Evolutionary conservation across 768 basidiomycete genomes (phyloP), one percentile per base, ranked within the genome.

Genomic region (Daedaleopsis nitida): DNA sequence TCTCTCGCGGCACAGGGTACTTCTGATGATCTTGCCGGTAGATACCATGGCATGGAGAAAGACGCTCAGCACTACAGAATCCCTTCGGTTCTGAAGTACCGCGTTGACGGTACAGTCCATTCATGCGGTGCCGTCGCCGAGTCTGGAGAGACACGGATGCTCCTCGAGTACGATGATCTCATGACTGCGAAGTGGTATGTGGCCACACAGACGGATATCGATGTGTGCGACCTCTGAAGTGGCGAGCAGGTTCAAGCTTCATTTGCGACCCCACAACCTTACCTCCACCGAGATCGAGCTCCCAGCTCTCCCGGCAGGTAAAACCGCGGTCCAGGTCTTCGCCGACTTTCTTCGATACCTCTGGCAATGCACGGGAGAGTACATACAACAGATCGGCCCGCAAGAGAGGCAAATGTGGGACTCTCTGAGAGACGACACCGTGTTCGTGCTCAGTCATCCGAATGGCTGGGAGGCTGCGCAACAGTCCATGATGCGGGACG

Each of bases 401-500:
- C 77, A 73, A 60, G 83, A 85, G 2, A 63, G 44, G 17, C 70
- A 74, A 11, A 65, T 85, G 5, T 85, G 83, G 84, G 67, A 67
- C 6, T 77, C 76, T 11, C 62, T 86, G 10, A 73, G 80, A 63
- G 65, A 71, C 13, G 71, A 64, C 11, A 77, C 83, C 38, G 78
- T 84, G 42, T 83, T 80, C 59, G 77, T 88, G 4, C 77, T 88
- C 21, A 80, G 80, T 1, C 86, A 87, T 65, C 86, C 86, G 4
- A 87, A 87, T 60, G 86, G 84, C 0, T 88, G 86, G 86, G 86
- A 83, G 62, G 83, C 84, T 1, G 71, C 68, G 0, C 86, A 88
- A 66, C 86, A 88, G 63, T 73, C 72, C 24, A 75, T 80, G 66
- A 84, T 88, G 74, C 80, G 86, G 1, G 70, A 70, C 24, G 87